These are phyloP conservation scores for Somion occarium DNA, from an alignment of 1,284 basidiomycete genomes.

Conservation along the genomic window DNA sequence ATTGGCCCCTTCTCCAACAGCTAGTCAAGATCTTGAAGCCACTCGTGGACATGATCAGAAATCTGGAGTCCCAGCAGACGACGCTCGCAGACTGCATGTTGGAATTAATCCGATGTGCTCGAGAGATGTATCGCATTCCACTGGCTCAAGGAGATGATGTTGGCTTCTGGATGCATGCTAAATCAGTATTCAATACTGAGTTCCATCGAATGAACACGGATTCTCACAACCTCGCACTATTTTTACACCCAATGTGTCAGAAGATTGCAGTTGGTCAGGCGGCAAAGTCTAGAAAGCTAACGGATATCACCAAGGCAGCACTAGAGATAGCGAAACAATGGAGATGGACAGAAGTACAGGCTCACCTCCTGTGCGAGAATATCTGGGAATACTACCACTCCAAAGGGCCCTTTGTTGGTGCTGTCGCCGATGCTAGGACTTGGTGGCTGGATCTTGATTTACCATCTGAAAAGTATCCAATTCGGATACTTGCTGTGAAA, in stretches of 20 bases:
- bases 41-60: constrained; percentile 28
- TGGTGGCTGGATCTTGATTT: no score
- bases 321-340: constrained; percentile 17
- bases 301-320: constrained; percentile 12
- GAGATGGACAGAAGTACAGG: constrained; percentile 16
- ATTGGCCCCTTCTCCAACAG: constrained; percentile 15
- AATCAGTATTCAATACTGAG: constrained; percentile 14
- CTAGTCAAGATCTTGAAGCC: constrained; percentile 24
- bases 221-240: constrained; percentile 24
- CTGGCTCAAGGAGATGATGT: constrained; percentile 17
- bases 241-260: constrained; percentile 26
- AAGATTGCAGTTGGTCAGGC: constrained; percentile 22
- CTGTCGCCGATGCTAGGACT: constrained; percentile 15
- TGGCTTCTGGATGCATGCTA: constrained; percentile 22
- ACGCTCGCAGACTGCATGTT: constrained; percentile 32
- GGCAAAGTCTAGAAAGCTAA: constrained; percentile 11
- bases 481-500: no score
- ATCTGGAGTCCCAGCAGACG: constrained; percentile 22
- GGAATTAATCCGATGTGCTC: constrained; percentile 22
- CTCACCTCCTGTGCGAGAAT: constrained; percentile 13
- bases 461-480: no score
- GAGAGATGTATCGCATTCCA: constrained; percentile 14
- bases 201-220: constrained; percentile 26
- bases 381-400: constrained; percentile 18
- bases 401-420: constrained; percentile 20